phyloP scores from a whole-genome alignment of 1,139 yeast genomes.

The Suhomyces terraborum region DNA sequence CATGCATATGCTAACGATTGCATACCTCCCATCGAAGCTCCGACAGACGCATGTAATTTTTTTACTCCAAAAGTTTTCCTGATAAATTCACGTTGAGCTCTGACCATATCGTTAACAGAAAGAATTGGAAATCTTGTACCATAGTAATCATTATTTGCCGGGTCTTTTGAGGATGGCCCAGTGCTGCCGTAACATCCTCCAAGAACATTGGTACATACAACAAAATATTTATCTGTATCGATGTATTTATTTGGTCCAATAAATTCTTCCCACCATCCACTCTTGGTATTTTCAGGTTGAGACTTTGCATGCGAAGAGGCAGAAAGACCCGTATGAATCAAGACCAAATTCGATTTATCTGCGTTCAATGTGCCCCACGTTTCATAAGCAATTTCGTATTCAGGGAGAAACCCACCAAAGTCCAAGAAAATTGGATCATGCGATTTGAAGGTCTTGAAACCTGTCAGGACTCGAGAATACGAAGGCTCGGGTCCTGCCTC shows the following conservation, averaged over 20 bases:
- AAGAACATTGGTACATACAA: conserved; percentile 85
- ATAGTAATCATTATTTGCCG: conserved; percentile 64
- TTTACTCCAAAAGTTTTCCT: conserved; percentile 59
- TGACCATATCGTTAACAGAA: conserved; percentile 85
- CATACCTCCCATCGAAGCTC: conserved; percentile 98
- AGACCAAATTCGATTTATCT: conserved; percentile 66
- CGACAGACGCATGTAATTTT: conserved; percentile 76
- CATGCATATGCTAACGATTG: conserved; percentile 86
- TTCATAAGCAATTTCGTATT: conserved; percentile 82
- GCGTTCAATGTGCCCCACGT: conserved; percentile 61
- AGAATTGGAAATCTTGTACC: conserved; percentile 88
- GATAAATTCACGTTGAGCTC: conserved; percentile 79
- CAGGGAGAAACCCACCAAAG: conserved; percentile 77
- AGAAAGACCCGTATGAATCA: conserved; percentile 87
- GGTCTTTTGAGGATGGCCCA: conserved; percentile 85
- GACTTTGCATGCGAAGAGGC: conserved; percentile 96
- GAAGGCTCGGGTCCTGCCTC: conserved; percentile 86
- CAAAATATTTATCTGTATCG: conserved; percentile 79
- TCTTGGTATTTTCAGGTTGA: conserved; percentile 64
- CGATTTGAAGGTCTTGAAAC: conserved; percentile 62
- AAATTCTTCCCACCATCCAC: conserved; percentile 97
- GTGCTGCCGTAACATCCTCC: conserved; percentile 97
- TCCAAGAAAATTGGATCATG: conserved; percentile 68
- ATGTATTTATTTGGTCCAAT: conserved; percentile 81
- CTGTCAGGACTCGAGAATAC: conserved; percentile 69